Conservation (phyloP, 164 flowering plant species). For the Umbellularia californica region DNA sequence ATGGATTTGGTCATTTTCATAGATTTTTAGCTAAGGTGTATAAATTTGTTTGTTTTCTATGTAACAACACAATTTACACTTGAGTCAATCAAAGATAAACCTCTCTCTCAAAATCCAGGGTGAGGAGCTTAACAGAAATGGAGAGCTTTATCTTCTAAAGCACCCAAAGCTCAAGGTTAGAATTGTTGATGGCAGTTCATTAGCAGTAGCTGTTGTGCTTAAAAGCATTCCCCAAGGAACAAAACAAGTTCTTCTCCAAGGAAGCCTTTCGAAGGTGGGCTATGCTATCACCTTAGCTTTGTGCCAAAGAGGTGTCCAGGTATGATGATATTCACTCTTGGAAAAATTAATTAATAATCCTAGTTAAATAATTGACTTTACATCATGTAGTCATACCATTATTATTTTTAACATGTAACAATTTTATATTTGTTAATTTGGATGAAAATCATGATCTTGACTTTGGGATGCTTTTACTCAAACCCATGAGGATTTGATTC, state of each 20-base stretch:
- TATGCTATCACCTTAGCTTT: slow-evolving; percentile 33
- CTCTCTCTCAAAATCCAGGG: slow-evolving; percentile 25
- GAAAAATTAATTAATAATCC: no score
- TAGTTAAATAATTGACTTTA: no score
- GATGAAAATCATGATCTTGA: neutral
- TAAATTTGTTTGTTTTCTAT: no score
- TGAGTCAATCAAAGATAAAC: no score
- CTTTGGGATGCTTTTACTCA: neutral
- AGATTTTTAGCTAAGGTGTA: neutral
- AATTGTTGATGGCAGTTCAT: slow-evolving; percentile 57
- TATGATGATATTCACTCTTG: neutral
- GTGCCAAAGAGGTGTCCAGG: slow-evolving; percentile 51
- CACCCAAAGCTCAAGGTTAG: slow-evolving; percentile 47
- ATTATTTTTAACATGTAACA: neutral
- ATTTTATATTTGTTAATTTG: neutral
- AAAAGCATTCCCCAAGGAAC: slow-evolving; percentile 56
- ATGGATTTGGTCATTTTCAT: neutral
- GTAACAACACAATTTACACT: neutral
- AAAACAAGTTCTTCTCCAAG: slow-evolving; percentile 45
- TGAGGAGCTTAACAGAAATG: slow-evolving; percentile 55
- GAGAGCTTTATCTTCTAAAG: slow-evolving; percentile 49
- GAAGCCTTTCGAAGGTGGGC: slow-evolving; percentile 43
- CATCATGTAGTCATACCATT: no score
- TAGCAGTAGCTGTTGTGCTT: slow-evolving; percentile 50
- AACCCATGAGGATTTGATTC: neutral